Evolutionary conservation across 192 early-diverging fungal species (phyloP).

Genomic region (Coemansia sp.): DNA sequence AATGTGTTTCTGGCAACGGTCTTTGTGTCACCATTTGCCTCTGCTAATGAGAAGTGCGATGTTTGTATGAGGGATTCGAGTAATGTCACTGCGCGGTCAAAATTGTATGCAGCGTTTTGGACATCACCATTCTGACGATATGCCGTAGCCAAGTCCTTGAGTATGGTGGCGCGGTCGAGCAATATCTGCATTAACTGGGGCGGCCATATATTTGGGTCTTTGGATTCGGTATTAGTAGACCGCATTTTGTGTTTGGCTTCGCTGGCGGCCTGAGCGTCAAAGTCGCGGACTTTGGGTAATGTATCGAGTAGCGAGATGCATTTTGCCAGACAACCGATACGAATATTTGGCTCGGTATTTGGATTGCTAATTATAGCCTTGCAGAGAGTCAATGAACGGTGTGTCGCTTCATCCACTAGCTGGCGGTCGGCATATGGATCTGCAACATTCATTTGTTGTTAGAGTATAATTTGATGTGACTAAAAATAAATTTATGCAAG

Average conservation of each 20-base stretch:
- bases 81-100: slow-evolving; percentile 25
- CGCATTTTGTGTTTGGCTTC: background rate
- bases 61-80: slow-evolving; percentile 6
- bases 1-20: background rate
- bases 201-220: background rate
- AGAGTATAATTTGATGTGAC: background rate
- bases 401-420: slow-evolving; percentile 20
- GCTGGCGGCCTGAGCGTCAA: background rate
- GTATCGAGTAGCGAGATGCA: slow-evolving; percentile 14
- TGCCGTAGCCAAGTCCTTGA: slow-evolving; percentile 19
- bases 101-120: slow-evolving; percentile 12
- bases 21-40: background rate
- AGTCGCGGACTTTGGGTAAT: slow-evolving; percentile 8
- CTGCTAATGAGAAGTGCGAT: background rate
- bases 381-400: slow-evolving; percentile 16
- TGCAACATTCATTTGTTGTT: background rate
- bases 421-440: slow-evolving; percentile 16
- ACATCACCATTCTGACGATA: slow-evolving; percentile 21
- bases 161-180: slow-evolving; percentile 8
- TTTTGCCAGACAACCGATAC: slow-evolving; percentile 14
- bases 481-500: slow-evolving; percentile 1
- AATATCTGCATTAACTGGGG: background rate
- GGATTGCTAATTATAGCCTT: slow-evolving; percentile 11
- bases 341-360: slow-evolving; percentile 1
- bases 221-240: background rate